Evolutionary conservation across 306 rosid genomes (phyloP).

Genomic region (Prunus armeniaca): DNA sequence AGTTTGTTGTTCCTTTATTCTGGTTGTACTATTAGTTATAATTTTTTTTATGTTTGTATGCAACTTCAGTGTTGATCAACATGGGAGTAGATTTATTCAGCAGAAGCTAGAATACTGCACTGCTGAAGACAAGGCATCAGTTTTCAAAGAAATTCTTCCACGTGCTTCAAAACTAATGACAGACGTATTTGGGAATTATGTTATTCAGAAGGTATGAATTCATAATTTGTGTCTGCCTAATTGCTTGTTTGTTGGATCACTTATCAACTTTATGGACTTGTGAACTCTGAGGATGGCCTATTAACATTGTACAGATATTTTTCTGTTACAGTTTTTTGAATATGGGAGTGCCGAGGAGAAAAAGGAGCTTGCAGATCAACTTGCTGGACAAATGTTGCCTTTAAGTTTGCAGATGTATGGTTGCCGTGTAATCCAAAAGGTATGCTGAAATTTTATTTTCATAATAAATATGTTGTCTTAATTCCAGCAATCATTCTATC

Average conservation of each 20-base stretch:
- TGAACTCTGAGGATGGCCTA: constrained; percentile 8
- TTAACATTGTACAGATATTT: constrained; percentile 1
- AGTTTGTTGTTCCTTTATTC: constrained; percentile 9
- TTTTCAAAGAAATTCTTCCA: constrained; percentile 64
- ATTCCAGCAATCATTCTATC: background rate
- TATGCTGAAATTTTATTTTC: constrained; percentile 12
- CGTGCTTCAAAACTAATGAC: constrained; percentile 50
- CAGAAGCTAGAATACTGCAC: constrained; percentile 62
- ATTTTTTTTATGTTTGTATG: constrained; percentile 15
- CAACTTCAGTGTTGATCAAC: constrained; percentile 59
- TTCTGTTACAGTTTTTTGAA: constrained; percentile 47
- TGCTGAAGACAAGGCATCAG: constrained; percentile 52
- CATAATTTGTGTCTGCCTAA: constrained; percentile 3
- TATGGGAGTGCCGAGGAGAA: constrained; percentile 59
- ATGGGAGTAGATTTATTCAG: constrained; percentile 81
- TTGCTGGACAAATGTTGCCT: constrained; percentile 48
- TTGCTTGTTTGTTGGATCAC: background rate
- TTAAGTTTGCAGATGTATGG: constrained; percentile 78
- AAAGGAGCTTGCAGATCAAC: constrained; percentile 55
- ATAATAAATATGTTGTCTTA: background rate
- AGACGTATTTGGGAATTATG: constrained; percentile 73
- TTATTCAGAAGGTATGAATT: constrained; percentile 60
- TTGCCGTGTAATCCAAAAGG: constrained; percentile 84
- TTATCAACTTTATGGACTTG: background rate
- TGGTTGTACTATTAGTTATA: constrained; percentile 11